These are phyloP conservation scores for Carex cristatella DNA, from an alignment of 176 grass and related monocot species.

Conservation along the genomic window DNA sequence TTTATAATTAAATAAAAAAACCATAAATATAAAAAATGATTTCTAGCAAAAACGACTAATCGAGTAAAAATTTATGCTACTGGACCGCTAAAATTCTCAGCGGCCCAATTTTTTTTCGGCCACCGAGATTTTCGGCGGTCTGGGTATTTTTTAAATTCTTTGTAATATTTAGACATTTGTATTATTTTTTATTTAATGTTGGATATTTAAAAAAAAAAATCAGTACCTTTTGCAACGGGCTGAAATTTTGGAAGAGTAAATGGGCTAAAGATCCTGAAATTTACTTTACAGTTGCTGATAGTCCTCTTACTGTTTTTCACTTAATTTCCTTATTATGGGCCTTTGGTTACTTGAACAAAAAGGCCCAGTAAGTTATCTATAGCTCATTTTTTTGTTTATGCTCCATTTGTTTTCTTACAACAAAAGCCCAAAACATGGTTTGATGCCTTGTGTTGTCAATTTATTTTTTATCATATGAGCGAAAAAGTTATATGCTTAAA, in stretches of 20 bases:
- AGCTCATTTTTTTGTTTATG: neutral
- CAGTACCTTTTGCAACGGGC: neutral
- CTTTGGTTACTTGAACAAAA: neutral
- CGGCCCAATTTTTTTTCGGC: too few species aligned
- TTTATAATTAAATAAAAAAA: too few species aligned
- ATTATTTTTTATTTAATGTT: too few species aligned
- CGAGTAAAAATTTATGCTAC: too few species aligned
- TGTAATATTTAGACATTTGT: too few species aligned
- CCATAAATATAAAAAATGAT: too few species aligned
- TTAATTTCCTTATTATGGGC: neutral
- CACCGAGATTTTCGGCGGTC: too few species aligned
- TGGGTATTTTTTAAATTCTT: too few species aligned
- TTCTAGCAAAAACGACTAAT: too few species aligned
- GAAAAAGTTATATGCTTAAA: neutral
- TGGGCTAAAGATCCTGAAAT: neutral
- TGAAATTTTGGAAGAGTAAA: neutral
- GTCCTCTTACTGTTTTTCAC: neutral
- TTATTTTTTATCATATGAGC: neutral
- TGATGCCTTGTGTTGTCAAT: neutral
- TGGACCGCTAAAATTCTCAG: too few species aligned
- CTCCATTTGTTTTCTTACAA: neutral
- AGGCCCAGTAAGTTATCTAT: neutral
- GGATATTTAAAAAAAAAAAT: too few species aligned
- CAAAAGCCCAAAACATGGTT: neutral
- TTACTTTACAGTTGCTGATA: neutral